A percentile compares a stretch with the other conserved stretches of the same genome.
Evolutionary conservation across 1,284 basidiomycete genomes (phyloP).

Genomic region (Rhodotorula sp.): DNA sequence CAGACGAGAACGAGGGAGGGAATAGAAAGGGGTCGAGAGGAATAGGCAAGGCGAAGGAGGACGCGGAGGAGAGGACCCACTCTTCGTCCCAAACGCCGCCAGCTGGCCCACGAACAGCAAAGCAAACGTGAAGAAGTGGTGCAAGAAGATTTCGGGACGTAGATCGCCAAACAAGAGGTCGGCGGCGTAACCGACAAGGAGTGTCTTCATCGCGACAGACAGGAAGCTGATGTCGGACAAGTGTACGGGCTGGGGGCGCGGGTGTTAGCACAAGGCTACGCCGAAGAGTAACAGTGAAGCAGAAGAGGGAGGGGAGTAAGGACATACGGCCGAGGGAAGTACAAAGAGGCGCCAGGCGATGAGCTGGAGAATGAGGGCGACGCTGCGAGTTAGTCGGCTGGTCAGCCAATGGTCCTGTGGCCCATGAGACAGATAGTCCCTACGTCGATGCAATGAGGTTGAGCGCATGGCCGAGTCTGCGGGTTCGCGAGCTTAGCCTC

Average conservation of each 20-base stretch:
- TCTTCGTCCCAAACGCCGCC: constrained; percentile 3
- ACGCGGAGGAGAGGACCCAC: background rate
- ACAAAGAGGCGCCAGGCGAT: constrained; percentile 15
- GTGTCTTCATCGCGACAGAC: constrained; percentile 8
- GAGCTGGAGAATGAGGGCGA: constrained; percentile 9
- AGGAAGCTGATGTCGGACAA: constrained; percentile 1
- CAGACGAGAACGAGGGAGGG: too few species aligned
- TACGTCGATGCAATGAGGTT: constrained; percentile 14
- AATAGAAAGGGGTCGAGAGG: too few species aligned
- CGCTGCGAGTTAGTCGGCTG: background rate
- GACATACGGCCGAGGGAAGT: background rate
- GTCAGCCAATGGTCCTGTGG: background rate
- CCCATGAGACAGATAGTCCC: background rate
- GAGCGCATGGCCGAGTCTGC: constrained; percentile 26
- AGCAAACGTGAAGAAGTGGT: constrained; percentile 25
- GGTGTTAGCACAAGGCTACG: background rate
- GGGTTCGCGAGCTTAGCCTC: accelerated
- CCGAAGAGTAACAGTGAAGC: too few species aligned
- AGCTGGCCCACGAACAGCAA: constrained; percentile 25
- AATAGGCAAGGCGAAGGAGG: background rate
- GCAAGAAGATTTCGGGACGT: constrained; percentile 13
- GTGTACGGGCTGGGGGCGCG: constrained; percentile 5
- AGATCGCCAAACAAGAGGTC: constrained; percentile 20
- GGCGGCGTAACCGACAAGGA: constrained; percentile 11
- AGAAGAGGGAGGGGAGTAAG: too few species aligned